Evolutionary conservation across 495 filamentous ascomycete species (phyloP).

Genomic region (Podospora anserina): DNA sequence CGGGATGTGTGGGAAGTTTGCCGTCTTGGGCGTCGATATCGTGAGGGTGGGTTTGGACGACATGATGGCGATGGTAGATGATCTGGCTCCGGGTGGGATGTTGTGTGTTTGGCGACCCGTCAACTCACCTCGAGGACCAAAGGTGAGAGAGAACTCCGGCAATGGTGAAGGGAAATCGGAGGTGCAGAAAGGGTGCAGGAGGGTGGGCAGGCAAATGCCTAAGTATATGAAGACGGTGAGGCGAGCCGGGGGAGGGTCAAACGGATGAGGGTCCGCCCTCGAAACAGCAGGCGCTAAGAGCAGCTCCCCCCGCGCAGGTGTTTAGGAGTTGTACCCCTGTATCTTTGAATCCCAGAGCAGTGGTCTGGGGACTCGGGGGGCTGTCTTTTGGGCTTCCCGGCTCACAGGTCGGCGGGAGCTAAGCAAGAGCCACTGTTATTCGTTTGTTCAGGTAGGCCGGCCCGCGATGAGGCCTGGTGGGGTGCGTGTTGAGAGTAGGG

Average conservation of each 20-base stretch:
- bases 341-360: slow-evolving; percentile 28
- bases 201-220: slow-evolving; percentile 33
- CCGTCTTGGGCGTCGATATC: slow-evolving; percentile 72
- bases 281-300: slow-evolving; percentile 25
- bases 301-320: slow-evolving; percentile 21
- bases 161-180: slow-evolving; percentile 27
- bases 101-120: slow-evolving; percentile 25
- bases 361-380: slow-evolving; percentile 27
- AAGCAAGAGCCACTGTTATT: slow-evolving; percentile 21
- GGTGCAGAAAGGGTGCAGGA: slow-evolving; percentile 26
- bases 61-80: slow-evolving; percentile 38
- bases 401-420: slow-evolving; percentile 11
- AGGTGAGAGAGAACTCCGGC: slow-evolving; percentile 34
- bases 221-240: slow-evolving; percentile 40
- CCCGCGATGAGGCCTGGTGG: slow-evolving; percentile 24
- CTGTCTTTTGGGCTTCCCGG: slow-evolving; percentile 15
- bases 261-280: slow-evolving; percentile 17
- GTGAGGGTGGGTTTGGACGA: slow-evolving; percentile 64
- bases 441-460: slow-evolving; percentile 22
- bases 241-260: slow-evolving; percentile 23
- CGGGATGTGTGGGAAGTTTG: slow-evolving; percentile 76
- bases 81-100: neutral
- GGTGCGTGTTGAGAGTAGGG: slow-evolving; percentile 18
- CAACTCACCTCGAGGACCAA: slow-evolving; percentile 31
- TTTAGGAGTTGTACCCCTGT: slow-evolving; percentile 27